phyloP scores from a whole-genome alignment of 768 basidiomycete genomes.

The Sistotremastrum suecicum region DNA sequence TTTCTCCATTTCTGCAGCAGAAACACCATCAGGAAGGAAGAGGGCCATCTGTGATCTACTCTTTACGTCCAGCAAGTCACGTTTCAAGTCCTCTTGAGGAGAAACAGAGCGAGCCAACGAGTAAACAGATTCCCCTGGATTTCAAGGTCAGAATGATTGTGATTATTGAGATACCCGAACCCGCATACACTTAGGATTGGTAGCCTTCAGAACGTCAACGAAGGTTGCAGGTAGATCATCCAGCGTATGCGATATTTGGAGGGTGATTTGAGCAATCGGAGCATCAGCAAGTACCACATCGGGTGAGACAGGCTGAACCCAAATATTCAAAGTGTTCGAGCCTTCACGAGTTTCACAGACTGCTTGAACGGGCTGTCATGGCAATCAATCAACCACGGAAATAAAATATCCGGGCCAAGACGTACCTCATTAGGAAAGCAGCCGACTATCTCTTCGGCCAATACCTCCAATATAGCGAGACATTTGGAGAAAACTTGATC shows the following conservation, averaged over 20 bases:
- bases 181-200: constrained; percentile 17
- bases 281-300: constrained; percentile 13
- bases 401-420: constrained; percentile 1
- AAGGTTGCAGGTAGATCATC: constrained; percentile 23
- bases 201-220: constrained; percentile 19
- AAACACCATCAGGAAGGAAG: constrained; percentile 3
- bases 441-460: constrained; percentile 40
- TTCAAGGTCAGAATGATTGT: too few relatives aligned
- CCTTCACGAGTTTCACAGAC: constrained; percentile 44
- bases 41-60: neutral
- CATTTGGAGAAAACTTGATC: constrained; percentile 65
- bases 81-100: constrained; percentile 7
- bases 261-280: constrained; percentile 45
- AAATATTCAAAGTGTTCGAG: constrained; percentile 37
- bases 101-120: constrained; percentile 27
- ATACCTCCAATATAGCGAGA: constrained; percentile 50
- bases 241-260: constrained; percentile 34
- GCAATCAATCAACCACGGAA: neutral
- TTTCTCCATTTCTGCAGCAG: constrained; percentile 14
- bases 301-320: constrained; percentile 44
- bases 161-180: too few relatives aligned
- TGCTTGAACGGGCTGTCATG: constrained; percentile 36
- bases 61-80: neutral
- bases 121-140: constrained; percentile 24
- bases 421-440: constrained; percentile 57